Conservation (phyloP, 148 eudicot species). For the Silene uniflora region DNA sequence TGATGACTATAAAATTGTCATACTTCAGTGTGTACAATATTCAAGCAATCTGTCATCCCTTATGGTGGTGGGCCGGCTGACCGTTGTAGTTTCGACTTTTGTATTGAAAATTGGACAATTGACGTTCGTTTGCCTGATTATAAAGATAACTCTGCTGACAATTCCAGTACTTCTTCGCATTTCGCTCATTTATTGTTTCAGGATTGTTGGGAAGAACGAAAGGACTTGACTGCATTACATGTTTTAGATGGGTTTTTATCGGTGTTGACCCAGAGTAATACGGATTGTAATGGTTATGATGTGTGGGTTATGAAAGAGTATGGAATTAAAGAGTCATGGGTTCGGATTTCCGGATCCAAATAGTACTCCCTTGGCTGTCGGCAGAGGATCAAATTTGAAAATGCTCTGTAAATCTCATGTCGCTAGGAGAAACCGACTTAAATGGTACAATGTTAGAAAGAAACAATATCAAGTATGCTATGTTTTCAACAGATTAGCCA, state of each 20-base stretch:
- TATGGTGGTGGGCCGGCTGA: too few species aligned
- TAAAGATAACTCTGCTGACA: too few species aligned
- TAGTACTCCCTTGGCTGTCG: neutral
- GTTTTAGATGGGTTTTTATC: neutral
- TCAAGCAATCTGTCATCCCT: too few species aligned
- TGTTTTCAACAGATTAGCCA: too few species aligned
- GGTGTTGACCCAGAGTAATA: neutral
- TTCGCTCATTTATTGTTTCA: neutral
- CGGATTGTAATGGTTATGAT: neutral
- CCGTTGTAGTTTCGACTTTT: too few species aligned
- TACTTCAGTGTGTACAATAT: too few species aligned
- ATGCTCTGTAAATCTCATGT: neutral
- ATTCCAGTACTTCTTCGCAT: too few species aligned
- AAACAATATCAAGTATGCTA: too few species aligned
- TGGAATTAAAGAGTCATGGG: slow-evolving; percentile 6
- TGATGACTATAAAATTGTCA: neutral
- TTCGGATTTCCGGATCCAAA: neutral
- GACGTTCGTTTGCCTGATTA: too few species aligned
- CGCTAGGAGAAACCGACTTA: neutral
- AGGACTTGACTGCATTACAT: too few species aligned
- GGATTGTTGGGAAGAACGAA: too few species aligned
- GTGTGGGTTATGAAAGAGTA: slow-evolving; percentile 10
- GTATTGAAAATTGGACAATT: too few species aligned
- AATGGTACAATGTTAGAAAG: neutral
- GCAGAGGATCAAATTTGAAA: neutral